phyloP scores from a whole-genome alignment of 2,329 filamentous ascomycete genomes.

The Sarocladiaceae sp. region DNA sequence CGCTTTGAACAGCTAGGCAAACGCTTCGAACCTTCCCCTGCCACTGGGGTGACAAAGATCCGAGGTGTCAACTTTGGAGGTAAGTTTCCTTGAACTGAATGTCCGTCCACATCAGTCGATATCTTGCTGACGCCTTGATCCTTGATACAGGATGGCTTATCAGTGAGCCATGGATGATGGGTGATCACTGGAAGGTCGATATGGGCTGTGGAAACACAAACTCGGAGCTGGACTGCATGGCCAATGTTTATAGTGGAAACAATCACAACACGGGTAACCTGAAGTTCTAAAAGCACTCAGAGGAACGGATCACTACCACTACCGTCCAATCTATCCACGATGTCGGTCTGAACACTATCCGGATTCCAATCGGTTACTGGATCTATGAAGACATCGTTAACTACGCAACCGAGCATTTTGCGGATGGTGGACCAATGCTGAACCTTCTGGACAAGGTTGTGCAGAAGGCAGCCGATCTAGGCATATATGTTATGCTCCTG shows the following conservation, averaged over 20 bases:
- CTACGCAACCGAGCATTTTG: background rate
- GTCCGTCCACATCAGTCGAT: background rate
- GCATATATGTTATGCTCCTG: conserved; percentile 50
- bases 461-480: conserved; percentile 42
- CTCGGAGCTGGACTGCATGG: conserved; percentile 9
- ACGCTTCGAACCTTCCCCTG: conserved; percentile 23
- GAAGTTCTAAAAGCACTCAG: conserved; percentile 50
- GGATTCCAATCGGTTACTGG: conserved; percentile 54
- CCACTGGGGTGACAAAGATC: conserved; percentile 11
- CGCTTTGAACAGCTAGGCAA: conserved; percentile 27
- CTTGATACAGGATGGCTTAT: conserved; percentile 9
- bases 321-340: conserved; percentile 46
- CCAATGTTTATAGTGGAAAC: background rate
- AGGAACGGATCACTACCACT: conserved; percentile 40
- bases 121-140: background rate
- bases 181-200: conserved; percentile 8
- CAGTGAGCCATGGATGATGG: conserved; percentile 12
- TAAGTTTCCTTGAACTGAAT: no score
- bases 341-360: conserved; percentile 48
- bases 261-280: conserved; percentile 1
- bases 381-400: conserved; percentile 45
- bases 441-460: conserved; percentile 42
- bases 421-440: conserved; percentile 25
- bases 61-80: conserved; percentile 12
- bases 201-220: conserved; percentile 10